phyloP scores from a whole-genome alignment of 2,329 filamentous ascomycete species.

The Aspergillus candidus region DNA sequence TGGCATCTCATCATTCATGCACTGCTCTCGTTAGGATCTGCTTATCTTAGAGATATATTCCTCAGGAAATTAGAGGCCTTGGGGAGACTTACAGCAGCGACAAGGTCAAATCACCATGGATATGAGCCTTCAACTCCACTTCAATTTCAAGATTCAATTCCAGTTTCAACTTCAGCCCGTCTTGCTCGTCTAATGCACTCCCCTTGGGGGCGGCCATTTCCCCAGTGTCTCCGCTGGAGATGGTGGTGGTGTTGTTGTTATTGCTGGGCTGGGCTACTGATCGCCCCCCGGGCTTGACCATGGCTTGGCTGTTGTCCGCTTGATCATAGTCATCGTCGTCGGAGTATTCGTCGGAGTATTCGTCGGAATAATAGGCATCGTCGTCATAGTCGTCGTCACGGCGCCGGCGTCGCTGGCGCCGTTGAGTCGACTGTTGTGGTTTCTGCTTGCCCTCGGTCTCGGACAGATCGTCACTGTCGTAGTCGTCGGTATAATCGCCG shows the following conservation, averaged over 20 bases:
- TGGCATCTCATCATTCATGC: slow-evolving; percentile 6
- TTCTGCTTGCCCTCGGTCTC: slow-evolving; percentile 18
- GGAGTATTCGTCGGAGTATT: slow-evolving; percentile 18
- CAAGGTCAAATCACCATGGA: slow-evolving; percentile 58
- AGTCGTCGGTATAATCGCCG: slow-evolving; percentile 18
- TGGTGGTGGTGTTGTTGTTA: neutral
- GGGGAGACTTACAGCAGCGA: slow-evolving; percentile 39
- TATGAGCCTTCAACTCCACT: slow-evolving; percentile 59
- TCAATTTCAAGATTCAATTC: slow-evolving; percentile 59
- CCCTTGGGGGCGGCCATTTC: slow-evolving; percentile 20
- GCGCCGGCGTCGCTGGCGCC: slow-evolving; percentile 16
- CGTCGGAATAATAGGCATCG: slow-evolving; percentile 28
- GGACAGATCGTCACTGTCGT: slow-evolving; percentile 25
- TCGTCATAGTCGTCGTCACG: slow-evolving; percentile 25
- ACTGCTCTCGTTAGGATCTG: slow-evolving; percentile 14
- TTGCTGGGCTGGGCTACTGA: too few species aligned
- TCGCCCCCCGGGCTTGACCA: too few species aligned
- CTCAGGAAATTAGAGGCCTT: slow-evolving; percentile 1
- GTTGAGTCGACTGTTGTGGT: slow-evolving; percentile 12
- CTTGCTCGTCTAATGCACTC: slow-evolving; percentile 26
- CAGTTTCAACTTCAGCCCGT: slow-evolving; percentile 50
- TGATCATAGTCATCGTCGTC: slow-evolving; percentile 29
- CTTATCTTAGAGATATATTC: slow-evolving; percentile 1
- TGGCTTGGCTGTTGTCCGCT: slow-evolving; percentile 25
- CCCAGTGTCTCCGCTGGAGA: slow-evolving; percentile 18